Conservation (phyloP, 352 stramenopile species). For the Phytophthora podocarpi region DNA sequence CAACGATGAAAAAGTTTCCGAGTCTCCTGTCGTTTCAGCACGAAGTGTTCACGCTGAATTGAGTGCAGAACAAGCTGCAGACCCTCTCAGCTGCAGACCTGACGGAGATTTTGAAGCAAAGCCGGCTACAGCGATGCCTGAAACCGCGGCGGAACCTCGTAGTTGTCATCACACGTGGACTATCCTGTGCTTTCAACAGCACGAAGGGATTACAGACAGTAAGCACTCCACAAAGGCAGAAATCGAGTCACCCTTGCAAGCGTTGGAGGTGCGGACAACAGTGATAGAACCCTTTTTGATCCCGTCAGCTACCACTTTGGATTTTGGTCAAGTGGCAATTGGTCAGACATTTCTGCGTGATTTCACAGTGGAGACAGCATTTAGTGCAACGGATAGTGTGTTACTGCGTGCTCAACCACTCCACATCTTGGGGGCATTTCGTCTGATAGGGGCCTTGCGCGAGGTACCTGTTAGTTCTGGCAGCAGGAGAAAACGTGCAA, state of each 20-base stretch:
- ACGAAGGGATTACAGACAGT: conserved; percentile 1
- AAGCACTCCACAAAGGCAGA: not conserved
- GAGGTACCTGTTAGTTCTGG: conserved; percentile 23
- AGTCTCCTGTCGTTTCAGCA: not conserved
- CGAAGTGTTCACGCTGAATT: conserved; percentile 20
- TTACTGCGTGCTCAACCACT: conserved; percentile 59
- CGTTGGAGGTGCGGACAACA: conserved; percentile 73
- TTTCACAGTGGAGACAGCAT: conserved; percentile 61
- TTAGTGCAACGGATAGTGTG: conserved; percentile 25
- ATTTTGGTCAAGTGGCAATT: conserved; percentile 90
- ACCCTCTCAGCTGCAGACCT: not conserved
- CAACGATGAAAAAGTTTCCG: not conserved
- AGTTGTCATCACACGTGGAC: conserved; percentile 83
- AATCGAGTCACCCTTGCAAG: conserved; percentile 38
- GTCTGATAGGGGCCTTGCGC: conserved; percentile 72
- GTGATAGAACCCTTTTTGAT: conserved; percentile 59
- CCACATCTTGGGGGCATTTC: conserved; percentile 85
- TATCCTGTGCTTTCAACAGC: conserved; percentile 67
- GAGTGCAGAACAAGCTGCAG: not conserved
- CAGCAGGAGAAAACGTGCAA: conserved; percentile 25
- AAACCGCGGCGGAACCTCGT: conserved; percentile 47
- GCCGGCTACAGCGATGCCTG: not conserved
- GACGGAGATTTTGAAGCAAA: not conserved
- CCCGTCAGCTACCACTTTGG: conserved; percentile 47
- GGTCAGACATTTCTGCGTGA: conserved; percentile 63